Base-by-base conservation (phyloP, 2,329 filamentous ascomycete genomes). In the Fusarium annulatum region DNA sequence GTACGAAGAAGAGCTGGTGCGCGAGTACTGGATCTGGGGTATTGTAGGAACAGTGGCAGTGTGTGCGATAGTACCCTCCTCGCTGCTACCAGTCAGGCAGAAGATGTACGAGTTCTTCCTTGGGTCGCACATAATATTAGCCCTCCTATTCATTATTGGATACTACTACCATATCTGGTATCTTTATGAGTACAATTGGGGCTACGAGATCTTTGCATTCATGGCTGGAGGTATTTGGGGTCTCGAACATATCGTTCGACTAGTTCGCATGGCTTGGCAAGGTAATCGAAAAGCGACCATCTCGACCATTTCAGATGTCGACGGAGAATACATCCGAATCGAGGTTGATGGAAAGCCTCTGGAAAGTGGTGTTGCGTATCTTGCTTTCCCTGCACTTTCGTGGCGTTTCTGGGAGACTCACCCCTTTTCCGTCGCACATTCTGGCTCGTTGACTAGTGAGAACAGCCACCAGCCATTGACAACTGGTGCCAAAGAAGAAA, bases 351-450 rank as follows among this genome's bases (percentile, higher is more conserved):
- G 73, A 2, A 65, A 73, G 4, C 72, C 72, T 7, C 73, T 69
- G 5, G 55, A 69, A 3, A 79, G 81, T 7, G 80, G 81, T 21
- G 78, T 80, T 34, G 81, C 77, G 2, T 84, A 83, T 63, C 76
- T 83, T 2, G 78, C 76, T 71, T 83, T 82, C 57, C 80, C 80
- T n/a, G 79, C 79, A 0, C 61, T 83, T 18, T 72, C 75, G 41
- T 82, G 82, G 81, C 69, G 76, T 3, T 73, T 83, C 58, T 83
- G 81, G 82, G 81, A 82, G 52, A 81, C 71, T 26, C 81, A 83
- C 49, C 82, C 82, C 9, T 81, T 83, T 58, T 83, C 80, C 0
- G 78, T 82, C 12, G 73, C 72, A 26, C 51, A 33, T 30, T 53
- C 33, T 23, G 49, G 21, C 7, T 33, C 28, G 1, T 48, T 45